Evolutionary conservation across 352 stramenopile species (phyloP), one percentile per base, ranked within the genome.

Genomic region (Phytophthora pseudosyringae): DNA sequence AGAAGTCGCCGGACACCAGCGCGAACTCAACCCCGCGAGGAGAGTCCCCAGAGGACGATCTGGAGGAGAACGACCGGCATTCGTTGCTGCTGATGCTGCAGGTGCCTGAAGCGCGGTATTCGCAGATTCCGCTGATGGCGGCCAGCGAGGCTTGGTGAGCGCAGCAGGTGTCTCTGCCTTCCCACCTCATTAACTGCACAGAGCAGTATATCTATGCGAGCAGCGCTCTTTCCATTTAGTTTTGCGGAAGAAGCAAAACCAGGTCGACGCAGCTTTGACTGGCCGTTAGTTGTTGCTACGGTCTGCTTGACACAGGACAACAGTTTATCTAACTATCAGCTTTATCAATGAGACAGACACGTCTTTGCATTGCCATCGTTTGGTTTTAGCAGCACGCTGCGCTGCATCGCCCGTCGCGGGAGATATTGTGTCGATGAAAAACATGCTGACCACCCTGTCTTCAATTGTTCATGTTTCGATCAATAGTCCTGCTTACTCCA

Each of bases 21-120:
- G 49, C 46, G 1, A 56, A 55, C 36, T 69, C 55, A 3, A 78
- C 65, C 4, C 46, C 57, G 38, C 65, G 43, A 45, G 52, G 48
- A 47, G 51, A 72, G 7, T 64, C 35, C 12, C 36, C 51, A 3
- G 69, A 85, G 21, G 69, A 80, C 3, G 47, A 69, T 7, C 44
- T 67, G 25, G 59, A 76, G 13, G 69, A 86, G n/a, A 70, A 89
- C 11, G 64, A 80, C 11, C 78, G 80, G 7, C 68, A 82, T 62
- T 93, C 81, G 39, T 61, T 93, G 63, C 69, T 93, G 39, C 71
- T 83, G 47, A 88, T 93, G 62, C 56, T 93, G 48, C 80, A 81
- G 15, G 78, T 93, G 49, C 84, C 84, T 3, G 57, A 81, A 31
- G 62, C 73, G 35, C 74, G 63, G 25, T 80, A 79, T n/a, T 85